phyloP scores from a whole-genome alignment of 164 flowering plant genomes.

The Piper betle region DNA sequence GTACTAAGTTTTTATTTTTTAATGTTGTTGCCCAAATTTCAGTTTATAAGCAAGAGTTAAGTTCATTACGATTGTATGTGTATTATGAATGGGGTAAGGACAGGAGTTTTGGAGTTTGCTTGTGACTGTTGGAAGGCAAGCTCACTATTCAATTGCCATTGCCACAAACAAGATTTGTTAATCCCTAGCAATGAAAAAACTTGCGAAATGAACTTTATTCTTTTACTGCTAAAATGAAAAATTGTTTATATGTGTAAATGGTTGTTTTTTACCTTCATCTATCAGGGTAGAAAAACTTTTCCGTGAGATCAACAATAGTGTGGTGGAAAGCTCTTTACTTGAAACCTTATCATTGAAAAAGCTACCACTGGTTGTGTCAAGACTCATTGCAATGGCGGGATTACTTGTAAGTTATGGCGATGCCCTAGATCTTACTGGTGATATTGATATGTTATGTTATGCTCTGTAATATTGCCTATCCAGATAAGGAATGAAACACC shows the following conservation, averaged over 20 bases:
- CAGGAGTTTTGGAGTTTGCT: not conserved
- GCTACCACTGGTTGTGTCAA: slow-evolving; percentile 53
- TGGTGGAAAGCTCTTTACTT: slow-evolving; percentile 56
- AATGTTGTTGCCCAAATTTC: not conserved
- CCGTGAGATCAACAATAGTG: slow-evolving; percentile 69
- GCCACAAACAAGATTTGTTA: too few species aligned
- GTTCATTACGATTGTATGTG: not conserved
- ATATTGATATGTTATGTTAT: not conserved
- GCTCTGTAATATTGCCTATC: not conserved
- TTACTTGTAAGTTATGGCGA: slow-evolving; percentile 47
- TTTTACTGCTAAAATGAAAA: not conserved
- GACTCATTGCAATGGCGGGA: slow-evolving; percentile 88
- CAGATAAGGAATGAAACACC: slow-evolving; percentile 66
- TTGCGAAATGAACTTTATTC: not conserved
- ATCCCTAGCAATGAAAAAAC: too few species aligned
- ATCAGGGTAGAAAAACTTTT: slow-evolving; percentile 83
- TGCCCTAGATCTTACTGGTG: not conserved
- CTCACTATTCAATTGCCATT: too few species aligned
- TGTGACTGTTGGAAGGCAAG: not conserved
- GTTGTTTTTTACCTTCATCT: slow-evolving; percentile 1
- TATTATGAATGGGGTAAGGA: not conserved
- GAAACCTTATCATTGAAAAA: slow-evolving; percentile 53
- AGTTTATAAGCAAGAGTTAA: not conserved
- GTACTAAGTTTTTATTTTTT: slow-evolving; percentile 24
- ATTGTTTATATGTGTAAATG: too few species aligned